These are phyloP conservation scores for Rhizomucor miehei DNA, from an alignment of 371 early-diverging fungal genomes.

Conservation along the genomic window DNA sequence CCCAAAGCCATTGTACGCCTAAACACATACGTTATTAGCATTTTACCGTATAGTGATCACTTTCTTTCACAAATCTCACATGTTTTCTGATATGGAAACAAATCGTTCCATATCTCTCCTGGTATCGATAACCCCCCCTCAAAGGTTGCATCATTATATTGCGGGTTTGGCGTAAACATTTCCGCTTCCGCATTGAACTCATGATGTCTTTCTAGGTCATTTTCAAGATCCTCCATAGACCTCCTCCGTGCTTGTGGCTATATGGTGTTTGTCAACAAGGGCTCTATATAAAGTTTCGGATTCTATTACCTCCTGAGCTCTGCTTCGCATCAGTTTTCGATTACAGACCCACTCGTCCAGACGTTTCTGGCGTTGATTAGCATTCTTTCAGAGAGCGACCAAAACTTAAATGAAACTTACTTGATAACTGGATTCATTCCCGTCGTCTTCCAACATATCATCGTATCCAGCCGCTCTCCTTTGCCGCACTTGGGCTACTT, in stretches of 20 bases:
- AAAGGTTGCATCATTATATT: constrained; percentile 55
- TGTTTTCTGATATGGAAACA: constrained; percentile 94
- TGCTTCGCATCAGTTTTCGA: constrained; percentile 46
- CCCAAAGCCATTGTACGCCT: constrained; percentile 92
- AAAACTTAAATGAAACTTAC: constrained; percentile 6
- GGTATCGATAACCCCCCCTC: constrained; percentile 70
- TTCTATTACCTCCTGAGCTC: constrained; percentile 20
- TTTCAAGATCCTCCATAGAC: constrained; percentile 14
- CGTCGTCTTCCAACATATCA: constrained; percentile 54
- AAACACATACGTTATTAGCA: not conserved
- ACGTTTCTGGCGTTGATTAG: constrained; percentile 30
- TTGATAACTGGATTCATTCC: constrained; percentile 55
- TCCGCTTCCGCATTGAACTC: constrained; percentile 46
- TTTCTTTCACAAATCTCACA: constrained; percentile 23
- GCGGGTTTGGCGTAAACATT: constrained; percentile 59
- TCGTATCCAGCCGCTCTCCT: constrained; percentile 14
- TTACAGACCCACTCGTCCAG: constrained; percentile 53
- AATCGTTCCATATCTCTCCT: constrained; percentile 76
- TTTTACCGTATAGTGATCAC: not conserved
- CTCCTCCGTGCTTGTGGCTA: not conserved
- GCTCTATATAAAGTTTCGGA: no score
- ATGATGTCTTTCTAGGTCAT: constrained; percentile 5
- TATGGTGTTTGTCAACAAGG: no score
- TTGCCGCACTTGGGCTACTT: constrained; percentile 7
- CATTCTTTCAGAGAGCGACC: not conserved